These are phyloP conservation scores for Aquilaria yunnanensis DNA, from an alignment of 345 rosid species.

Conservation along the genomic window DNA sequence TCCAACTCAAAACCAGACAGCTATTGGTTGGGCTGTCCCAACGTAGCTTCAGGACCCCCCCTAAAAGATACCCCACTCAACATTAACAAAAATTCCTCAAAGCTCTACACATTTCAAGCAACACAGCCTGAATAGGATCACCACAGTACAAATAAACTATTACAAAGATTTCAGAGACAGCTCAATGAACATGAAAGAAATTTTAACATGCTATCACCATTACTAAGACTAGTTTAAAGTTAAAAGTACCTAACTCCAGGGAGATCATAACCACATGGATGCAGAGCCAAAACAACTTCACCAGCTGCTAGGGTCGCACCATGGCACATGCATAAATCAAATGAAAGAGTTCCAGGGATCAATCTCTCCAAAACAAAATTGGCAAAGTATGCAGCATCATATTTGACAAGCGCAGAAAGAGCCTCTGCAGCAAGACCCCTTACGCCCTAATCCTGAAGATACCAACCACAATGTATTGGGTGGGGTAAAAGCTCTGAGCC, in stretches of 20 bases:
- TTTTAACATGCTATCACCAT: background rate
- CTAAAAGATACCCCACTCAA: too few species aligned
- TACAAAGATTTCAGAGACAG: too few species aligned
- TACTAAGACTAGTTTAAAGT: background rate
- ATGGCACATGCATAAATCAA: constrained; percentile 89
- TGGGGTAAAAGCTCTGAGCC: background rate
- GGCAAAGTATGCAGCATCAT: constrained; percentile 65
- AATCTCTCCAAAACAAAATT: constrained; percentile 61
- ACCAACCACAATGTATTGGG: constrained; percentile 8
- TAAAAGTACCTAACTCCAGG: constrained; percentile 53
- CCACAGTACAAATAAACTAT: too few species aligned
- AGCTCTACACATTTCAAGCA: too few species aligned
- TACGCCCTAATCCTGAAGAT: constrained; percentile 75
- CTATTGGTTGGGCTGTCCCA: too few species aligned
- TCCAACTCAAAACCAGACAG: too few species aligned
- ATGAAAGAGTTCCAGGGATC: constrained; percentile 75
- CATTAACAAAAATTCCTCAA: too few species aligned
- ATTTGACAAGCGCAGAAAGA: constrained; percentile 83
- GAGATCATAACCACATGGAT: constrained; percentile 47
- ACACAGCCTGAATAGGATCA: too few species aligned
- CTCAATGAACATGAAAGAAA: too few species aligned
- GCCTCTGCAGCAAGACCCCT: constrained; percentile 90
- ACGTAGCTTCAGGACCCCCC: too few species aligned
- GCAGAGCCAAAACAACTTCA: constrained; percentile 74
- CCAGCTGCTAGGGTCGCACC: constrained; percentile 90